These are phyloP conservation scores for Hyparrhenia diplandra DNA, from an alignment of 176 grass and related monocot genomes.

Conservation along the genomic window DNA sequence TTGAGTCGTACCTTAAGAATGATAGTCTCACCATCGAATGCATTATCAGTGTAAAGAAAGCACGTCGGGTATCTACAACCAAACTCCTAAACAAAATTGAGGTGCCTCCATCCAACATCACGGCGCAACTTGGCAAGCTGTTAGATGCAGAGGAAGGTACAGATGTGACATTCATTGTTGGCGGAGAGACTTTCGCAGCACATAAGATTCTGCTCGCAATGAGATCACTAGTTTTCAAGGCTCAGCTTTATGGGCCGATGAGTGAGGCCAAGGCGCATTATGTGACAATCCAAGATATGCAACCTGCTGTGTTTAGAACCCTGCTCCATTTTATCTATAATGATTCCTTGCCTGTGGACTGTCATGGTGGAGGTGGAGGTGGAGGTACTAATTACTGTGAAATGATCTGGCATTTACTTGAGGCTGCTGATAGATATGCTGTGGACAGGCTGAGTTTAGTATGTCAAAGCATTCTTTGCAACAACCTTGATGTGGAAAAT, in stretches of 20 bases:
- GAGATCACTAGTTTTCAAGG: conserved; percentile 36
- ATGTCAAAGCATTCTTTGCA: conserved; percentile 12
- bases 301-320: conserved; percentile 18
- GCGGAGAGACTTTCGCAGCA: background rate
- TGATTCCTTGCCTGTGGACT: conserved; percentile 3
- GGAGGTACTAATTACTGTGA: background rate
- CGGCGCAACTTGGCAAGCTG: background rate
- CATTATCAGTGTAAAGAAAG: background rate
- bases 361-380: background rate
- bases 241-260: conserved; percentile 29
- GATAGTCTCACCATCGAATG: background rate
- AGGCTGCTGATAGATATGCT: conserved; percentile 12
- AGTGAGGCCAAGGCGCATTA: background rate
- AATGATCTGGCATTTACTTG: conserved; percentile 17
- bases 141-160: background rate
- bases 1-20: background rate
- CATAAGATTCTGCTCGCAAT: conserved; percentile 29
- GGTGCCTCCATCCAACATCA: background rate
- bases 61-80: background rate
- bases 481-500: conserved; percentile 9
- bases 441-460: conserved; percentile 3
- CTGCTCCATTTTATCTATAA: conserved; percentile 32
- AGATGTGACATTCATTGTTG: conserved; percentile 31
- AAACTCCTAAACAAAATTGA: background rate
- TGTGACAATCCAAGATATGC: conserved; percentile 25